These are phyloP conservation scores for Skeletonema potamos DNA, from an alignment of 108 stramenopile genomes.

Conservation along the genomic window DNA sequence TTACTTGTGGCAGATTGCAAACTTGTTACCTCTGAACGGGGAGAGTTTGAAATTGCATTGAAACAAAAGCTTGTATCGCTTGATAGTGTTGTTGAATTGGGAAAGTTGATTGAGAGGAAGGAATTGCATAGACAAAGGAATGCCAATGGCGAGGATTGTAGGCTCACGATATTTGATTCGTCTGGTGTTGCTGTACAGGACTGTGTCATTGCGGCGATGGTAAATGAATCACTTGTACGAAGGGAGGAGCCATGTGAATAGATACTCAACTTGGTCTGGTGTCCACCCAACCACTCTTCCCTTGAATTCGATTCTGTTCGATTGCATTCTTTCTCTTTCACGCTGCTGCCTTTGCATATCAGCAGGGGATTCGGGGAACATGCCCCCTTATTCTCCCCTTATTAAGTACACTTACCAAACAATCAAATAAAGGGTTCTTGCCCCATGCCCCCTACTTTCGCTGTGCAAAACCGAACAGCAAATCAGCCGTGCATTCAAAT, in stretches of 20 bases:
- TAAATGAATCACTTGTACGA: conserved; percentile 29
- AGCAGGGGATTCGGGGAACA: too few species aligned
- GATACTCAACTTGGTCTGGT: too few species aligned
- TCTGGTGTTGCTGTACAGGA: conserved; percentile 78
- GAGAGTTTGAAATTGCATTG: conserved; percentile 59
- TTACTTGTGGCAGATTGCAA: conserved; percentile 62
- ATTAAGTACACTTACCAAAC: too few species aligned
- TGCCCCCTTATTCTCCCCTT: too few species aligned
- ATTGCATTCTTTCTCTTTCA: too few species aligned
- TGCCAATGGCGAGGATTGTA: conserved; percentile 26
- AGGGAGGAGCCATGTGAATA: not conserved
- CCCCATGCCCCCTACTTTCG: too few species aligned
- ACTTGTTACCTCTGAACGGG: conserved; percentile 51
- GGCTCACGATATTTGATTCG: conserved; percentile 71
- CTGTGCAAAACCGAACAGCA: too few species aligned
- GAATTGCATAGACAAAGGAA: conserved; percentile 25
- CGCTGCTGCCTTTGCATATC: too few species aligned
- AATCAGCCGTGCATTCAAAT: too few species aligned
- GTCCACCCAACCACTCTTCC: too few species aligned
- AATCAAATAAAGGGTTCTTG: too few species aligned
- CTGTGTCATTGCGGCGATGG: conserved; percentile 63
- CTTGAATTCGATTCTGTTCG: too few species aligned
- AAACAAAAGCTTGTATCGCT: conserved; percentile 10
- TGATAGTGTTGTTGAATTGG: conserved; percentile 50
- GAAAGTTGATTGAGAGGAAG: conserved; percentile 32